A percentile compares a stretch with the other conserved stretches of the same genome.
Evolutionary conservation across 179 eudicot genomes (phyloP).

Genomic region (Pouteria campechiana): DNA sequence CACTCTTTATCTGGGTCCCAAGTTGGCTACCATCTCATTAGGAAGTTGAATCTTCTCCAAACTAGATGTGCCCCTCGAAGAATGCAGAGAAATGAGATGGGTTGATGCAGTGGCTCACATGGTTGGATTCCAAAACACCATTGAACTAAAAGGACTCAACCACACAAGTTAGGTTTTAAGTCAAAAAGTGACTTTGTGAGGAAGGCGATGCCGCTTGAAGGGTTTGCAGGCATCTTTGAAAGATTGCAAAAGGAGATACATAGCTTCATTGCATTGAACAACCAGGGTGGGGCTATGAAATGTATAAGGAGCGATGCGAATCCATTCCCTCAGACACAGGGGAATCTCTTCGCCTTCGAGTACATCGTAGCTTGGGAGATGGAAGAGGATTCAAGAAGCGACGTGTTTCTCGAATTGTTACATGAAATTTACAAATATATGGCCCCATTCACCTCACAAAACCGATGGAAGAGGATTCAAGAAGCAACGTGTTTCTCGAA

Average conservation of each 20-base stretch:
- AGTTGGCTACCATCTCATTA: too few relatives aligned
- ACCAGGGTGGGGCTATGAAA: constrained; percentile 4
- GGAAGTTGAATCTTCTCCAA: too few relatives aligned
- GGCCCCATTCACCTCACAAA: constrained; percentile 5
- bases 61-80: neutral
- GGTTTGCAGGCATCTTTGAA: constrained; percentile 1
- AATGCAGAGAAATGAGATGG: constrained; percentile 5
- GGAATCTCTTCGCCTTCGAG: constrained; percentile 2
- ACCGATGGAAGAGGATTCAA: neutral
- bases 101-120: neutral
- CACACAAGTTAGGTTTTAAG: neutral
- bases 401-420: neutral
- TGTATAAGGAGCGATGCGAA: neutral
- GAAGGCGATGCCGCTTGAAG: neutral
- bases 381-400: neutral
- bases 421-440: neutral
- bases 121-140: neutral
- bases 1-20: too few relatives aligned
- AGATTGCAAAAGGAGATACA: neutral
- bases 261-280: neutral
- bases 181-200: constrained; percentile 1
- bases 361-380: constrained; percentile 1
- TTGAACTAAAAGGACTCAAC: neutral
- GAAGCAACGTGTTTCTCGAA: neutral
- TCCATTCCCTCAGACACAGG: constrained; percentile 4